Percentiles rank a stretch among this genome's conserved stretches.
phyloP scores from a whole-genome alignment of 768 basidiomycete genomes.

The Pulveroboletus sp. region DNA sequence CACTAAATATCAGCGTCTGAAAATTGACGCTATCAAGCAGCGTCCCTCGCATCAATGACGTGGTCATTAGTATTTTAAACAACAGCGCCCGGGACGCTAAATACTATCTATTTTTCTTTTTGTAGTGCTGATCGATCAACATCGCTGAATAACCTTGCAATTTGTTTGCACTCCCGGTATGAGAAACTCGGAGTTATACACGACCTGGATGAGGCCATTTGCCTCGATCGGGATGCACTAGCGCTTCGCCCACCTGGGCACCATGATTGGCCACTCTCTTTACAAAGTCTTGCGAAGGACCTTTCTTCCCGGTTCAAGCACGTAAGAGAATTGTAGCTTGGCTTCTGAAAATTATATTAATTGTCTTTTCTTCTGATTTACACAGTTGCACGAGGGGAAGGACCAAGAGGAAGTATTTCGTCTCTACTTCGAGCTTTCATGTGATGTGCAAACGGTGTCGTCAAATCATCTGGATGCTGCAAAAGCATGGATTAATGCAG shows the following conservation, averaged over 20 bases:
- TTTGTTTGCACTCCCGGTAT: neutral
- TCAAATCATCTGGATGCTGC: neutral
- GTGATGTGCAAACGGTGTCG: neutral
- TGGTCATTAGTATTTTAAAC: too few relatives aligned
- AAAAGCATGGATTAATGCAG: neutral
- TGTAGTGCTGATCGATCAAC: too few relatives aligned
- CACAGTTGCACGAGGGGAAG: neutral
- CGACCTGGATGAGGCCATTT: constrained; percentile 10
- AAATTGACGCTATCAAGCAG: too few relatives aligned
- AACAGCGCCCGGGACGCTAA: too few relatives aligned
- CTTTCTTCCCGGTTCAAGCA: neutral
- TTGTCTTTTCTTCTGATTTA: too few relatives aligned
- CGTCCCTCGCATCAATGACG: too few relatives aligned
- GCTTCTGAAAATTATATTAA: too few relatives aligned
- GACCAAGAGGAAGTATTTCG: neutral
- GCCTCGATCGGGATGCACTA: neutral
- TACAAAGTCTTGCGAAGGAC: neutral
- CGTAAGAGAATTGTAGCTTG: too few relatives aligned
- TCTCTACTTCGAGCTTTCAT: neutral
- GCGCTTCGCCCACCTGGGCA: neutral
- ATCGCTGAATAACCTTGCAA: neutral
- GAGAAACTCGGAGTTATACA: neutral
- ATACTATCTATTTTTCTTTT: too few relatives aligned
- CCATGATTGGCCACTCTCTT: neutral
- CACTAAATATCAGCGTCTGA: too few relatives aligned